These are phyloP conservation scores for Bipolaris zeicola DNA, from an alignment of 2,329 filamentous ascomycete genomes.

Conservation along the genomic window DNA sequence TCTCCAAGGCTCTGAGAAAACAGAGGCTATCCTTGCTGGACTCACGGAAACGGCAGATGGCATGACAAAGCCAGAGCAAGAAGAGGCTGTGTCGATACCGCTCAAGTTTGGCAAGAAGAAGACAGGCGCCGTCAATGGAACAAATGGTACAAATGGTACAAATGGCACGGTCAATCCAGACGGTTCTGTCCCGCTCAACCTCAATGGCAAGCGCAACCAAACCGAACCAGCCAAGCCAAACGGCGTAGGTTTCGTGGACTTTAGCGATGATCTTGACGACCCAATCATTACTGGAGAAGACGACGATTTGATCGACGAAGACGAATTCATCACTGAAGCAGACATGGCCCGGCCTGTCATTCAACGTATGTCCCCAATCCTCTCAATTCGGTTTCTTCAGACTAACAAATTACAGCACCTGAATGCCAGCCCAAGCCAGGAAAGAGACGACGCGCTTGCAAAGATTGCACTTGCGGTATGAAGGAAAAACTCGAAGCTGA, in stretches of 20 bases:
- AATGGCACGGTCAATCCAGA: conserved; percentile 32
- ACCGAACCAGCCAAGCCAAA: conserved; percentile 44
- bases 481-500: conserved; percentile 85
- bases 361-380: conserved; percentile 68
- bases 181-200: conserved; percentile 46
- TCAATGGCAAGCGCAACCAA: conserved; percentile 53
- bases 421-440: conserved; percentile 87
- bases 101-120: conserved; percentile 71
- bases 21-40: conserved; percentile 85
- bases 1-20: conserved; percentile 61
- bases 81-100: conserved; percentile 62
- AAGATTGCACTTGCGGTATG: conserved; percentile 96
- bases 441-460: conserved; percentile 91
- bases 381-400: conserved; percentile 9
- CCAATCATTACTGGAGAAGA: conserved; percentile 63
- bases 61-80: conserved; percentile 74
- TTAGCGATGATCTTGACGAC: conserved; percentile 66
- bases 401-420: conserved; percentile 60
- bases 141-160: conserved; percentile 22
- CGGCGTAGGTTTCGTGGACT: conserved; percentile 60
- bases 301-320: conserved; percentile 90
- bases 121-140: conserved; percentile 43
- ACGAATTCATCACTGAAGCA: conserved; percentile 81
- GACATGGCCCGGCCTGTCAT: conserved; percentile 79
- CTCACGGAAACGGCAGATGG: conserved; percentile 67